Conservation (phyloP, 768 basidiomycete species). For the Suillus ampliporus region DNA sequence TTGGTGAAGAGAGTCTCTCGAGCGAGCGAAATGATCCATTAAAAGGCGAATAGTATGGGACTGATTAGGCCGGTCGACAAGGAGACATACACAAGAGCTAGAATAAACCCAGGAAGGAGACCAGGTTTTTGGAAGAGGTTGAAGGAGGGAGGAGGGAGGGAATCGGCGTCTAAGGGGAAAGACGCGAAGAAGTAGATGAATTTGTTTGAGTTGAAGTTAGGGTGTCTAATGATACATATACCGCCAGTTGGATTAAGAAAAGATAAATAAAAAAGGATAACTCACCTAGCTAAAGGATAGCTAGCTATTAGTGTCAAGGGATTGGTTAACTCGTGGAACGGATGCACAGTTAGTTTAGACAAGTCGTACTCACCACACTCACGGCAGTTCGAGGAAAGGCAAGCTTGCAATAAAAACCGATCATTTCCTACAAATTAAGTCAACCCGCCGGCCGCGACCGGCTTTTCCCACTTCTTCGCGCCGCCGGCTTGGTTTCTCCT, state of each 20-base stretch:
- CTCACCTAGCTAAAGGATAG: not conserved
- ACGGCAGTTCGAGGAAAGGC: conserved; percentile 9
- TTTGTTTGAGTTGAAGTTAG: conserved; percentile 8
- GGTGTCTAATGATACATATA: conserved; percentile 21
- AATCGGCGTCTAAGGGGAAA: conserved; percentile 9
- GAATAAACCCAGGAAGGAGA: not conserved
- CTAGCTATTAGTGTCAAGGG: not conserved
- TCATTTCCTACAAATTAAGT: conserved; percentile 19
- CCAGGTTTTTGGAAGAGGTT: no score
- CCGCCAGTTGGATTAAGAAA: conserved; percentile 23
- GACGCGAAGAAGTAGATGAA: conserved; percentile 32
- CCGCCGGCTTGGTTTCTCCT: conserved; percentile 39
- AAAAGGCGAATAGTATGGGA: conserved; percentile 8
- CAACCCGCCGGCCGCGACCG: conserved; percentile 32
- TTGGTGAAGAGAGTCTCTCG: conserved; percentile 21
- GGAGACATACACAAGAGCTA: conserved; percentile 2
- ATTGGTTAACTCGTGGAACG: not conserved
- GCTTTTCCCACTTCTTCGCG: conserved; percentile 33
- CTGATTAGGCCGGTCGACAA: conserved; percentile 2
- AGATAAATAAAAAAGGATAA: conserved; percentile 20
- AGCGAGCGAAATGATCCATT: conserved; percentile 43
- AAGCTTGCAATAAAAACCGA: conserved; percentile 21
- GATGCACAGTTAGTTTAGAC: no score
- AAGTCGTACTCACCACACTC: not conserved
- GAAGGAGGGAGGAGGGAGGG: not conserved